phyloP scores from a whole-genome alignment of 371 early-diverging fungal species.

The Choanephora cucurbitarum region DNA sequence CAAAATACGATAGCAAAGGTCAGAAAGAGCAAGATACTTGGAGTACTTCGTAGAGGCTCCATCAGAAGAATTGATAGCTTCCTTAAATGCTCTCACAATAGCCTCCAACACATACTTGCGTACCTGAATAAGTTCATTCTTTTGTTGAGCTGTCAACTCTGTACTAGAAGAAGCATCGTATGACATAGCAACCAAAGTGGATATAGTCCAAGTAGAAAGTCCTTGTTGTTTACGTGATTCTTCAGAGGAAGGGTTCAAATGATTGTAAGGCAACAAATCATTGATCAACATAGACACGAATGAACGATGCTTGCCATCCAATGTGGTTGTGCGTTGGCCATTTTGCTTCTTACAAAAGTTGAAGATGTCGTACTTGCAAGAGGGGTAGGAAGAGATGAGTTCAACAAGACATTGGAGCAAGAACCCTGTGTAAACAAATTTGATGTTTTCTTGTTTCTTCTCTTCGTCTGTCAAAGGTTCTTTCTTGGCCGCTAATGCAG shows the following conservation, averaged over 20 bases:
- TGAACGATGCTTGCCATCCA: conserved; percentile 35
- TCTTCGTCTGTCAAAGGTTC: conserved; percentile 20
- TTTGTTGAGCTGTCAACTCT: conserved; percentile 50
- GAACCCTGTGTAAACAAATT: conserved; percentile 75
- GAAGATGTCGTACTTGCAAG: conserved; percentile 75
- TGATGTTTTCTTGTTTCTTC: conserved; percentile 38
- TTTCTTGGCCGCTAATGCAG: conserved; percentile 6
- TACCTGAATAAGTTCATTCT: conserved; percentile 62
- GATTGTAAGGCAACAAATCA: conserved; percentile 64
- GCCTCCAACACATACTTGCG: conserved; percentile 71
- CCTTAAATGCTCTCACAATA: conserved; percentile 62
- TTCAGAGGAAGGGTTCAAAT: conserved; percentile 49
- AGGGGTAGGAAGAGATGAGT: conserved; percentile 82
- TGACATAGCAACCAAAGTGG: conserved; percentile 63
- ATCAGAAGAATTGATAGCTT: conserved; percentile 56
- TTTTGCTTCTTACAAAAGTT: conserved; percentile 58
- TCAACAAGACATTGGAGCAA: conserved; percentile 87
- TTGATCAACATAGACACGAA: conserved; percentile 61
- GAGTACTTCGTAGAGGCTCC: conserved; percentile 65
- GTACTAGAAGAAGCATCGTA: conserved; percentile 39
- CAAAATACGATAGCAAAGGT: conserved; percentile 73
- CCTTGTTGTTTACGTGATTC: conserved; percentile 61
- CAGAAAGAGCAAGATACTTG: conserved; percentile 69
- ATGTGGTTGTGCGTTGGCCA: conserved; percentile 33
- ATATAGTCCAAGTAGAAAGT: conserved; percentile 69